A percentile compares a stretch with the other conserved stretches of the same genome.
phyloP scores from a whole-genome alignment of 2,329 filamentous ascomycete species.

The Apiospora kogelbergensis region DNA sequence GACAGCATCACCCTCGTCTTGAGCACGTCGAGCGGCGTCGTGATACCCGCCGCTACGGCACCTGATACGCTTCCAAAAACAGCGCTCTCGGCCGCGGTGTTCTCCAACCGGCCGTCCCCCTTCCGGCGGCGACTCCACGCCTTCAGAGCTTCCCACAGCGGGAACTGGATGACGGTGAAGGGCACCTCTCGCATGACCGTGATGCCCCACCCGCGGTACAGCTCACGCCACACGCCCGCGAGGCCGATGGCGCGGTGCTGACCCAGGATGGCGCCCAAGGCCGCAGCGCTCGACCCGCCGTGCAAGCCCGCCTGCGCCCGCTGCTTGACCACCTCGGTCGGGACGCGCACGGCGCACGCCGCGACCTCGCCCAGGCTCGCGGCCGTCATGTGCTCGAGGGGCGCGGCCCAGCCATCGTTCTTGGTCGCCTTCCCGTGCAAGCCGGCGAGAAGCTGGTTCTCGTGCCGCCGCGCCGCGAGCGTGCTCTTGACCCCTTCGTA shows the following conservation, averaged over 20 bases:
- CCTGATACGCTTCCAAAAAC: slow-evolving; percentile 83
- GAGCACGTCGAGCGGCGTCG: slow-evolving; percentile 91
- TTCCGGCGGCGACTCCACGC: slow-evolving; percentile 56
- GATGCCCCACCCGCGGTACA: slow-evolving; percentile 90
- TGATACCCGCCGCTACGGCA: slow-evolving; percentile 81
- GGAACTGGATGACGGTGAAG: slow-evolving; percentile 96
- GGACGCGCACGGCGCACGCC: slow-evolving; percentile 88
- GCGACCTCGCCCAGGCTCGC: slow-evolving; percentile 86
- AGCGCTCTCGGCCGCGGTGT: slow-evolving; percentile 77
- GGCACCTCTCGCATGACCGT: slow-evolving; percentile 95
- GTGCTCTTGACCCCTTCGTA: slow-evolving; percentile 75
- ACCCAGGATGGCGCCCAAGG: slow-evolving; percentile 69
- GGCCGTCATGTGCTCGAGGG: slow-evolving; percentile 74
- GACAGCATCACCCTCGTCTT: slow-evolving; percentile 97
- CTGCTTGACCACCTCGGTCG: slow-evolving; percentile 97
- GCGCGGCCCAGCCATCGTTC: slow-evolving; percentile 21
- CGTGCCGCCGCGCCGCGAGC: slow-evolving; percentile 36
- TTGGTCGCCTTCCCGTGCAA: background rate
- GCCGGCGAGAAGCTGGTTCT: slow-evolving; percentile 20
- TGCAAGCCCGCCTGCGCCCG: slow-evolving; percentile 86
- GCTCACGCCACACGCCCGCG: slow-evolving; percentile 69
- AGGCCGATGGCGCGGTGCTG: slow-evolving; percentile 45
- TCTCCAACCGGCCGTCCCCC: slow-evolving; percentile 36
- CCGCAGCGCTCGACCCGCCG: slow-evolving; percentile 65
- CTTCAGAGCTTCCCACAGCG: slow-evolving; percentile 94